Base-by-base conservation (phyloP, 208 protist genomes). In the Borovskyia barvae region DNA sequence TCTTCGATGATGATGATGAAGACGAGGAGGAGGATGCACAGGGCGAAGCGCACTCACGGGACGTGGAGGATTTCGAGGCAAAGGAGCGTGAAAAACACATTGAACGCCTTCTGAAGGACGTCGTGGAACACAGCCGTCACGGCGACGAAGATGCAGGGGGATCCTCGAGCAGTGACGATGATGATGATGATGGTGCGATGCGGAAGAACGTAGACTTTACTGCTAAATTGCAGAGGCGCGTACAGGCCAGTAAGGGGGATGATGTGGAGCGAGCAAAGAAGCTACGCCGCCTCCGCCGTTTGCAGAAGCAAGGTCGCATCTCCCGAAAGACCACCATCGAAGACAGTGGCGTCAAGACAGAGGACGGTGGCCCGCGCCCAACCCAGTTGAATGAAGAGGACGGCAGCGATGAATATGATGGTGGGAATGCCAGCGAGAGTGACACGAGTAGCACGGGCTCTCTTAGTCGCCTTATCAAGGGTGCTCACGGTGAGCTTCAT, bases 231-330 rank as follows among this genome's bases (percentile, higher is more conserved):
- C 82, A 77, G 30, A 46, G 60, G 12, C 80, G 81, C 37, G 72
- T 95, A 30, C 51, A 72, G 37, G 47, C 45, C 9, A 66, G 36
- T n/a, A 77, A 83, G 20, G 61, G 36, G 4, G 66, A 66, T 3
- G 89, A 95, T 64, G 20, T 56, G 24, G 84, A 85, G 22, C 77
- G 89, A 12, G 81, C 84, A 5, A 88, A 89, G 57, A 74, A 87
- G 42, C 59, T 95, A 35, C 85, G 89, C 5, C 83, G 82, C 33
- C 81, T 93, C 28, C 89, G 89, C 19, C 64, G 75, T 4, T 62
- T 93, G 29, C 85, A 95, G 49, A 72, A 73, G 35, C 49, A 52
- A 24, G 85, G 89, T 30, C 77, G 79, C 26, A 69, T 91, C 19
- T 74, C 83, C 32, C 85, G 80, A 47, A 88, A 85, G 40, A 67